Base-by-base conservation (phyloP, 2,329 filamentous ascomycete genomes). In the Fusarium dimerum region DNA sequence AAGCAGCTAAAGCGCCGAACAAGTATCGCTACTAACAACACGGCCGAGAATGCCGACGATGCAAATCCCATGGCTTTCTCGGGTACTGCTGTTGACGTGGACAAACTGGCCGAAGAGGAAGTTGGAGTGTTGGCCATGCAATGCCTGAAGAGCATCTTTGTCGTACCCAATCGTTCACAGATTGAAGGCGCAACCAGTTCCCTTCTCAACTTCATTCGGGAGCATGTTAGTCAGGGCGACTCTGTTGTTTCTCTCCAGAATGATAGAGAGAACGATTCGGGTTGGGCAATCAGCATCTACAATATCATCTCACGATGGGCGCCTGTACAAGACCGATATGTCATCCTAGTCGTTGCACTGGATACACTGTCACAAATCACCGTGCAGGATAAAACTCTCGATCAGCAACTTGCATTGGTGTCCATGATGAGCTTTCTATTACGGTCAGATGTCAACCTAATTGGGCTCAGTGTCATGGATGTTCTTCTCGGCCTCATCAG, bases 391-490 rank as follows among this genome's bases (percentile, higher is more conserved):
- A 84, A 87, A 10, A 85, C 85, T 40, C 71, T 97, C 34, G 80
- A 84, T 42, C 85, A 89, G 50, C 89, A 96, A 64, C 77, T 92
- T 48, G 83, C 88, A 5, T 77, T 96, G 54, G 83, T 89, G 1
- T 86, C 86, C 41, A 85, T 97, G 72, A 85, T 97, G 53, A 86
- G 90, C 55, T 90, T 89, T 56, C 79, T 97, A 10, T 77, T 99
- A 43, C 87, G 88, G 47, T 97, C 93, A 0, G 86, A 93, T 40
- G 86, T 96, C 66, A 97, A 97, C 71, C 80, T 97, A 67, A 97
- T 99, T 56, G 94, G 94, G 1, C 78, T 99, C 43, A 97, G 92
- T 68, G 89, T 97, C 47, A 97, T 97, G 86, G 94, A 99, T 69
- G 87, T 97, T 16, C 77, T 97, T 29, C 78, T 96, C 13, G 89